A percentile compares a stretch with the other conserved stretches of the same genome.
These are phyloP conservation scores for Phaeosphaeria sp. DNA, from an alignment of 2,329 filamentous ascomycete species.

Conservation along the genomic window DNA sequence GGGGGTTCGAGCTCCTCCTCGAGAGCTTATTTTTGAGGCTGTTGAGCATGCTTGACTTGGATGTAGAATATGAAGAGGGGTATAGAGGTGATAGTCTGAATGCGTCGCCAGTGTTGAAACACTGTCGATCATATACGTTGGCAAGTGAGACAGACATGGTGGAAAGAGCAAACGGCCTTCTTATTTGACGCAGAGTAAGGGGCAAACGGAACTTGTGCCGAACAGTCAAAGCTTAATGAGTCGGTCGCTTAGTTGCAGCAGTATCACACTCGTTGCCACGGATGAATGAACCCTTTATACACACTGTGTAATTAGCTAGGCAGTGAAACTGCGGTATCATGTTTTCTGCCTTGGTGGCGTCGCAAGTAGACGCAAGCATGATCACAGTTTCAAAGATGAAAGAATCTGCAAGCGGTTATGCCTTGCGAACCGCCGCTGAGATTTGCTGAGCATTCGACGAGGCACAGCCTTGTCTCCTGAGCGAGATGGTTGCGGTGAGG, in stretches of 20 bases:
- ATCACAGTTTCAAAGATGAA: background rate
- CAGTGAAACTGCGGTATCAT: background rate
- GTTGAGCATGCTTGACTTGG: conserved; percentile 15
- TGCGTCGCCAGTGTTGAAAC: conserved; percentile 5
- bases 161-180: conserved; percentile 4
- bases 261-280: background rate
- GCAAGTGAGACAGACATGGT: conserved; percentile 22
- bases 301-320: background rate
- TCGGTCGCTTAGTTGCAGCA: conserved; percentile 1
- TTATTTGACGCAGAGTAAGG: background rate
- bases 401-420: background rate
- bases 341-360: background rate
- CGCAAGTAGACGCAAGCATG: background rate
- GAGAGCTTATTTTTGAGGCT: conserved; percentile 23
- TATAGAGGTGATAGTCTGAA: conserved; percentile 2
- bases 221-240: conserved; percentile 1
- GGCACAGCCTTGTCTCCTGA: background rate
- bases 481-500: background rate
- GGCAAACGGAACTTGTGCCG: background rate
- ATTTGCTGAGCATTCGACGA: background rate
- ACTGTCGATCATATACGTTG: conserved; percentile 5
- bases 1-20: conserved; percentile 17
- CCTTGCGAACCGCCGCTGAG: background rate
- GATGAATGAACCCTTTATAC: conserved; percentile 1
- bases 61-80: conserved; percentile 2